Base-by-base conservation (phyloP, 345 rosid genomes). In the Cardiospermum halicacabum region DNA sequence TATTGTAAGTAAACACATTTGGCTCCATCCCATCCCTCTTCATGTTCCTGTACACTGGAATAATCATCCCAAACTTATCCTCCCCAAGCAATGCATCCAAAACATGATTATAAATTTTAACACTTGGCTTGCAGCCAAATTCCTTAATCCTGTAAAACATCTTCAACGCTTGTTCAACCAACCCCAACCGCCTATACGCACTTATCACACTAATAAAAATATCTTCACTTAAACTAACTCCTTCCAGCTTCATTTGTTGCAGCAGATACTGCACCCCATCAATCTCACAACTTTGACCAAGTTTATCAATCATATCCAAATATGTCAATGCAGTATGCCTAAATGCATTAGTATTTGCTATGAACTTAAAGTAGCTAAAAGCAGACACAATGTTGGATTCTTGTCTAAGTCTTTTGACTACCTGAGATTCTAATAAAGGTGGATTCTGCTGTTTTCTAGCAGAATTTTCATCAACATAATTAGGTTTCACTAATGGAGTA, bases 181-280 rank as follows among this genome's bases (percentile, higher is more conserved):
- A 69, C 31, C 87, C 91, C 42, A 64, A 72, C 54, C 69, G 70
- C 65, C 74, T 28, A 66, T 79, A 88, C 30, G 74, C 81, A 79
- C 67, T 78, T 36, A 90, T 77, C 26, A 93, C 86, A 69, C 68
- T 74, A 16, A 83, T 50, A 74, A 90, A 88, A 82, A 82, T 66
- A 72, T 78, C 88, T 77, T 88, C 92, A 66, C 75, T 69, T 45
- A 93, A 83, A 2, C 68, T 69, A 43, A 90, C 60, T 15, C 94
- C 96, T 72, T 90, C 96, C 49, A 92, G 70, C 69, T 92, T 92
- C 97, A 92, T 90, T 74, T 84, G 96, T 69, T 92, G 98, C 54
- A 90, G 67, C 72, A 92, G 89, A 70, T 90, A 90, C 64, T 80
- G 96, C 59, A 86, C 82, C n/a, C 76, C 71, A 68, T 92, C 94